Conservation (phyloP, 129 eudicot genomes). For the Heracleum sosnowskyi region DNA sequence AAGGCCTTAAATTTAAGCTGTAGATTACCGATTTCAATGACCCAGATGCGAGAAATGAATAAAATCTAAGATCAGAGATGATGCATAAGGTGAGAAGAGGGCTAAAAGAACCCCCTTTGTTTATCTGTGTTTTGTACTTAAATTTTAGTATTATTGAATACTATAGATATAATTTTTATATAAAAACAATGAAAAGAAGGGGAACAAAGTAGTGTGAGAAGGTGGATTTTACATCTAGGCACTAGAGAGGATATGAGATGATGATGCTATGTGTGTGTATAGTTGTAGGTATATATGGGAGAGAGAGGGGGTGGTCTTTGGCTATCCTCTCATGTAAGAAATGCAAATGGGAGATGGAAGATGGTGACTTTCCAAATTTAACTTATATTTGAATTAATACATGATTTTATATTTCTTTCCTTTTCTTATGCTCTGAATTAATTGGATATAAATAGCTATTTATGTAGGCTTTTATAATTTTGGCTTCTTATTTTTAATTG, state of each 20-base stretch:
- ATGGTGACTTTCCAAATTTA: slow-evolving; percentile 26
- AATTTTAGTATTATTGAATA: not conserved
- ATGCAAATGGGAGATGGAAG: slow-evolving; percentile 33
- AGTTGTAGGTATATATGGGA: slow-evolving; percentile 4
- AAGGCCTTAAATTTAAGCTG: not conserved
- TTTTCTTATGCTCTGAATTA: not conserved
- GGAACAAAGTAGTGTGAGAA: slow-evolving; percentile 17
- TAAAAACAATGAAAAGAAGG: not conserved
- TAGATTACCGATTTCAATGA: not conserved
- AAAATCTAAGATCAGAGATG: slow-evolving; percentile 56
- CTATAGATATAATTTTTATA: not conserved
- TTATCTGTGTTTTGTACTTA: slow-evolving; percentile 9
- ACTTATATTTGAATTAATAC: slow-evolving; percentile 6
- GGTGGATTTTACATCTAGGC: slow-evolving; percentile 13
- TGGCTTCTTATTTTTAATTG: no score
- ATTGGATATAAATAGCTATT: not conserved
- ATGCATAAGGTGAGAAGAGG: slow-evolving; percentile 45
- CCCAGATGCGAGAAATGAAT: not conserved
- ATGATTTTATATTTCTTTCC: not conserved
- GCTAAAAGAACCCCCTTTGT: slow-evolving; percentile 46
- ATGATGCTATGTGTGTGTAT: not conserved
- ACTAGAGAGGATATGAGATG: slow-evolving; percentile 2
- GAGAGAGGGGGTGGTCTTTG: slow-evolving; percentile 22
- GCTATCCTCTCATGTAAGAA: slow-evolving; percentile 53
- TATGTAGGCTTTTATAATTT: not conserved